Evolutionary conservation across 371 early-diverging fungal species (phyloP), one percentile per base, ranked within the genome.

Genomic region (Entomophthora muscae): DNA sequence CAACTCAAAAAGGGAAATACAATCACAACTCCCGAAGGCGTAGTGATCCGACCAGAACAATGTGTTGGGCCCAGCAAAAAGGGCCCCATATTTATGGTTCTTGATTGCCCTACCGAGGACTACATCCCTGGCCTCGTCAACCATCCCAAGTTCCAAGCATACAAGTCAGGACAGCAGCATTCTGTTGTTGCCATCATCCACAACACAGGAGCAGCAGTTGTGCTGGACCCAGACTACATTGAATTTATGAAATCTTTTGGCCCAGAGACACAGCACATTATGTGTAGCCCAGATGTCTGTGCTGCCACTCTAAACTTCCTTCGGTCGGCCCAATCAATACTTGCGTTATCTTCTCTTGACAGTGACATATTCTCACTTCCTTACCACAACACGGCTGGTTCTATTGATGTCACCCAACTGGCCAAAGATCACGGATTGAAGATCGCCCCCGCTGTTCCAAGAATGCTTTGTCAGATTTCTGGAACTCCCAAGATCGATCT

Each of bases 221-320:
- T 92, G 22, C 72, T 78, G 58, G 78, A 88, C 65, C 66, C 68
- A 7, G 66, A 75, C n/a, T 93, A 93, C 75, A 71, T 72, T 42
- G 69, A 65, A 17, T 93, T 92, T 93, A 86, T 90, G 75, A 67
- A 73, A 21, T 66, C 66, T 22, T 92, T 93, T 67, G 82, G 80
- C 12, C 17, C 73, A 3, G 66, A 78, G 12, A 84, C 87, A 17
- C 80, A 88, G 80, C 90, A 88, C 69, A 77, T 90, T 54, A 68
- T 86, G 33, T 74, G 80, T 52, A 73, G 76, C 62, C 66, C 76
- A 30, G 71, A 81, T 1, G 70, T 79, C 59, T 78, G 79, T 66
- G 69, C 83, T 2, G 79, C 81, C 65, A 70, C 76, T 5, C 70
- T 84, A n/a, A 75, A 80, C 32, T 88, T 78, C 72, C 67, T 69